Base-by-base conservation (phyloP, 495 filamentous ascomycete genomes). In the Neurospora sp. region DNA sequence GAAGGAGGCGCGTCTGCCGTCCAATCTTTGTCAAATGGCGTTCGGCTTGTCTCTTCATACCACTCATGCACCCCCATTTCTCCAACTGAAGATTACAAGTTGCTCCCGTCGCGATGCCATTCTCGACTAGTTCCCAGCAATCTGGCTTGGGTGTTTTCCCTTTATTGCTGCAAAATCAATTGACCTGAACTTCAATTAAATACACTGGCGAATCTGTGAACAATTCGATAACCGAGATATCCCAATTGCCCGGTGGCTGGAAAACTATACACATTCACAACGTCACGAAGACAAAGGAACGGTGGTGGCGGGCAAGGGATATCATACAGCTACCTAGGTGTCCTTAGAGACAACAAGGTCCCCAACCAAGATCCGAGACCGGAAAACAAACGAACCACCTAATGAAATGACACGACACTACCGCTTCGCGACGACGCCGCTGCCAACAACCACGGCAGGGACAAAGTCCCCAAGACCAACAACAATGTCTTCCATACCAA, bases 281-380 rank as follows among this genome's bases (percentile, higher is more conserved):
- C 53, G 53, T 31, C 53, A 37, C 27, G 3, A 35, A 65, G 53
- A 65, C 53, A 65, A 61, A 61, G 53, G 53, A 65, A 37, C 35
- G 53, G 53, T 35, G 53, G 53, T 65, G 53, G 53, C 53, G 53
- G 53, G 53, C 53, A 65, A 65, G 53, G 53, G 53, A 65, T 35
- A 65, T 27, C 53, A 65, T 35, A 35, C 14, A 65, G 14, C 53
- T 27, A 27, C 22, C 22, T 65, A 65, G 53, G 53, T 65, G 53
- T 65, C 53, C 27, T 35, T 1, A 35, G 35, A 59, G 14, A 27
- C 22, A 10, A 14, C n/a, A 38, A 59, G 69, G 9, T 37, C 48
- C 39, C 78, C 73, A 78, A 79, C 78, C 72, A 73, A 65, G 12
- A 16, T 35, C 27, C 22, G 27, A 37, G 53, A 35, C 42, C 37